Evolutionary conservation across 2,329 filamentous ascomycete genomes (phyloP).

Genomic region (Tolypocladium ovalisporum): DNA sequence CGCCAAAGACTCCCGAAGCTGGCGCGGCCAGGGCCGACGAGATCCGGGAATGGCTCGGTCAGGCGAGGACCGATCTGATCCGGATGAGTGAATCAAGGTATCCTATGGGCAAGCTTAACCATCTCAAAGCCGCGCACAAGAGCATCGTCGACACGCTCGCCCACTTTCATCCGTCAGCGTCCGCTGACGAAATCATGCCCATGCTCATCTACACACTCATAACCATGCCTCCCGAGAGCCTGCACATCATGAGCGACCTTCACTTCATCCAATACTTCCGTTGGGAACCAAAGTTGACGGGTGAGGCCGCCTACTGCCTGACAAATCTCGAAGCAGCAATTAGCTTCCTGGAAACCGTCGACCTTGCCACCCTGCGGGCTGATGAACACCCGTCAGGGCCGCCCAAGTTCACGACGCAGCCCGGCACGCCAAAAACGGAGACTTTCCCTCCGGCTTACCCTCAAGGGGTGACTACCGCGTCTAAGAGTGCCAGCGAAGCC

Average conservation of each 20-base stretch:
- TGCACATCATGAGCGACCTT: slow-evolving; percentile 89
- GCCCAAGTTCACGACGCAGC: slow-evolving; percentile 39
- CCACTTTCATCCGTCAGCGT: slow-evolving; percentile 65
- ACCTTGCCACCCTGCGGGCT: slow-evolving; percentile 75
- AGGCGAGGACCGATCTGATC: slow-evolving; percentile 57
- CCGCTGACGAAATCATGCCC: slow-evolving; percentile 92
- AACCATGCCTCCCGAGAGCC: slow-evolving; percentile 72
- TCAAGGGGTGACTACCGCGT: slow-evolving; percentile 28
- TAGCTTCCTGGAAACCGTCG: slow-evolving; percentile 89
- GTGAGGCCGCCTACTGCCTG: slow-evolving; percentile 90
- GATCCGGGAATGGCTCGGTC: slow-evolving; percentile 60
- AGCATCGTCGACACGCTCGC: slow-evolving; percentile 80
- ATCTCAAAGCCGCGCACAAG: slow-evolving; percentile 82
- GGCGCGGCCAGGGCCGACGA: slow-evolving; percentile 51
- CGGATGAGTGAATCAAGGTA: slow-evolving; percentile 82
- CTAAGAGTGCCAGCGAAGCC: slow-evolving; percentile 19
- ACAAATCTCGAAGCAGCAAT: slow-evolving; percentile 94
- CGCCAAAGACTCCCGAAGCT: slow-evolving; percentile 44
- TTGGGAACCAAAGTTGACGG: slow-evolving; percentile 74
- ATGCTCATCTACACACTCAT: slow-evolving; percentile 95
- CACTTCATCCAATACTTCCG: slow-evolving; percentile 90
- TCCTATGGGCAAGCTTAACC: slow-evolving; percentile 82
- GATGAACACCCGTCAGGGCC: slow-evolving; percentile 66
- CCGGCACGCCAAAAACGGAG: slow-evolving; percentile 37
- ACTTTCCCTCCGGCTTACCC: slow-evolving; percentile 48